Evolutionary conservation across 176 grass and related monocot genomes (phyloP).

Genomic region (Areca catechu): DNA sequence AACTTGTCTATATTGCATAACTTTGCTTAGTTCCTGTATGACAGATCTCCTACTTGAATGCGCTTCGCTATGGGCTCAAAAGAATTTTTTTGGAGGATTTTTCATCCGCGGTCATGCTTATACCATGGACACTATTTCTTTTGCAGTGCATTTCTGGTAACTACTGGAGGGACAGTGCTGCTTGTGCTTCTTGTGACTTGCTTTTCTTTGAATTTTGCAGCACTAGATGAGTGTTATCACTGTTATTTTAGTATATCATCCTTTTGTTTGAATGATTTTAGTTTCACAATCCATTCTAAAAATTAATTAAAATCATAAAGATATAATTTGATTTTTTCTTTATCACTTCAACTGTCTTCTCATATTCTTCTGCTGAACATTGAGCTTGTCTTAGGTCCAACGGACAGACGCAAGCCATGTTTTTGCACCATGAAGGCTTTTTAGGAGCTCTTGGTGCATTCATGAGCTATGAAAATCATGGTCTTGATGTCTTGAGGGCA

Average conservation of each 20-base stretch:
- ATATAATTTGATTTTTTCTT: too few species aligned
- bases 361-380: too few species aligned
- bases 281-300: too few species aligned
- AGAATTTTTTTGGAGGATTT: slow-evolving; percentile 98
- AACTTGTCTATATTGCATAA: background rate
- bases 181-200: slow-evolving; percentile 3
- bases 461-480: slow-evolving; percentile 98
- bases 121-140: slow-evolving; percentile 99
- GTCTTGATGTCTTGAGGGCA: slow-evolving; percentile 71
- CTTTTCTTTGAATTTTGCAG: background rate
- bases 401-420: slow-evolving; percentile 83
- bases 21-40: slow-evolving; percentile 6
- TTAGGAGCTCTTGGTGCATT: slow-evolving; percentile 92
- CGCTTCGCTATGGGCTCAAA: slow-evolving; percentile 94
- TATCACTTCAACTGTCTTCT: too few species aligned
- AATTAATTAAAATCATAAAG: too few species aligned
- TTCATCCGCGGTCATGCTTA: slow-evolving; percentile 98
- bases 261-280: too few species aligned
- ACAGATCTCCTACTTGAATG: slow-evolving; percentile 94
- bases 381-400: slow-evolving; percentile 50
- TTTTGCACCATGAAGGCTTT: slow-evolving; percentile 92
- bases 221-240: too few species aligned
- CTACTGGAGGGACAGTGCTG: too few species aligned
- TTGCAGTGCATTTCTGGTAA: slow-evolving; percentile 98
- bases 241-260: too few species aligned